Base-by-base conservation (phyloP, 2,329 filamentous ascomycete genomes). In the Aspergillus viridinutans region DNA sequence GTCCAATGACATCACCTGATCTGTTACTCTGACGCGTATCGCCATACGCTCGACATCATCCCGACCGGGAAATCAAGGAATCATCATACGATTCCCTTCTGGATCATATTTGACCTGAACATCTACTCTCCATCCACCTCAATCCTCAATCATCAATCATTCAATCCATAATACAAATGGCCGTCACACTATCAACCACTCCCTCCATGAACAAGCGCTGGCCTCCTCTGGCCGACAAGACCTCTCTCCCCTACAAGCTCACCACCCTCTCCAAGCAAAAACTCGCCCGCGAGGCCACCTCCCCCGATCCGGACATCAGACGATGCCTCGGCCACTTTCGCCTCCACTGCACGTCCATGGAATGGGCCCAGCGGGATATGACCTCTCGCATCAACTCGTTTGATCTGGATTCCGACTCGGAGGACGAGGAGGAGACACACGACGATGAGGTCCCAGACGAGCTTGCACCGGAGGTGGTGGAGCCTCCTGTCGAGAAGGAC, bases 201-300 rank as follows among this genome's bases (percentile, higher is more conserved):
- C 48, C 65, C 60, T 50, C 67, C 59, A 64, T 67, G 60, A 70
- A 67, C 53, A 70, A 71, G 61, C 70, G 70, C 56, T 69, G 68
- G 68, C 70, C 70, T 54, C 70, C 70, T 20, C 68, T 72, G 53
- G 70, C 70, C 51, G 69, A 72, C 64, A 69, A 68, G 53, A 63
- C 67, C 49, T 67, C 70, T 10, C 67, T 72, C 38, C 67, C 70
- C 25, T 72, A 71, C 60, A 71, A 67, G 49, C 70, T 72, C 65
- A 72, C 70, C 40, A 64, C 69, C 51, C 64, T 72, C 52, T 72
- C 70, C 26, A 70, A 70, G 50, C 69, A 72, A 64, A 72, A 72
- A 56, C 61, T 72, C 52, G 65, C 70, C 48, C 68, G 68, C 40
- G 70, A 72, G 64, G 69, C 69, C 43, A 72, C 69, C 12, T 69